Percentiles rank a stretch among this genome's conserved stretches.
phyloP scores from a whole-genome alignment of 1,284 basidiomycete genomes.

The Cryptococcus amylolentus region DNA sequence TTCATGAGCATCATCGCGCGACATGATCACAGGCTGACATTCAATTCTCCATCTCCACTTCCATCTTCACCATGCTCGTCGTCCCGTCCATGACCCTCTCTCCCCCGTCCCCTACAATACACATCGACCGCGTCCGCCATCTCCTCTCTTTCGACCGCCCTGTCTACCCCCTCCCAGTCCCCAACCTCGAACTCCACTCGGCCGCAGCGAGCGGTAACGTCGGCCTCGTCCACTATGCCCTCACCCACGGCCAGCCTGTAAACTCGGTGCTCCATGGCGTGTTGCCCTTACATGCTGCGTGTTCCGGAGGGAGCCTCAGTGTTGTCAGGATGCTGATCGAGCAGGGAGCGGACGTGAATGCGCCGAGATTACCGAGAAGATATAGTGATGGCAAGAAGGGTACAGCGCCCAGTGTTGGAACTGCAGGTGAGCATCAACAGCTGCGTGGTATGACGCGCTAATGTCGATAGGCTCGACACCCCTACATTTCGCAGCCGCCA shows the following conservation, averaged over 20 bases:
- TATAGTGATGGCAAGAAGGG: slow-evolving; percentile 61
- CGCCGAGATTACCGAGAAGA: slow-evolving; percentile 64
- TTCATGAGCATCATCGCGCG: background rate
- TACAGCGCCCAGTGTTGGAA: slow-evolving; percentile 63
- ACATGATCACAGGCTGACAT: background rate
- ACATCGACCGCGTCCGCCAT: slow-evolving; percentile 7
- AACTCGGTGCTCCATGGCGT: slow-evolving; percentile 90
- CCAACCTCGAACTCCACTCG: slow-evolving; percentile 81
- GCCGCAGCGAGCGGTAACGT: slow-evolving; percentile 83
- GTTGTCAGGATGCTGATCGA: slow-evolving; percentile 84
- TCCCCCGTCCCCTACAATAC: background rate
- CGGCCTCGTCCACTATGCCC: slow-evolving; percentile 59
- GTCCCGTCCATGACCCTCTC: background rate
- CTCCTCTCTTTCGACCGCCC: background rate
- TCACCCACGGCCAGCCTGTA: slow-evolving; percentile 87
- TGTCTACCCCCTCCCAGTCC: slow-evolving; percentile 55
- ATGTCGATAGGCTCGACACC: slow-evolving; percentile 67
- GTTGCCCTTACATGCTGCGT: slow-evolving; percentile 84
- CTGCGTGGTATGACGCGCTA: background rate
- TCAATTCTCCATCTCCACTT: background rate
- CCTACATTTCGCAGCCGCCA: slow-evolving; percentile 90
- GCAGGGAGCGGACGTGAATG: slow-evolving; percentile 87
- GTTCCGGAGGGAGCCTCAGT: slow-evolving; percentile 75
- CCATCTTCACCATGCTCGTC: background rate
- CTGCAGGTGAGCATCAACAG: slow-evolving; percentile 47